Percentiles rank a stretch among this genome's conserved stretches.
Evolutionary conservation across 2,329 filamentous ascomycete genomes (phyloP).

Genomic region (Pestalotiopsis sp.): DNA sequence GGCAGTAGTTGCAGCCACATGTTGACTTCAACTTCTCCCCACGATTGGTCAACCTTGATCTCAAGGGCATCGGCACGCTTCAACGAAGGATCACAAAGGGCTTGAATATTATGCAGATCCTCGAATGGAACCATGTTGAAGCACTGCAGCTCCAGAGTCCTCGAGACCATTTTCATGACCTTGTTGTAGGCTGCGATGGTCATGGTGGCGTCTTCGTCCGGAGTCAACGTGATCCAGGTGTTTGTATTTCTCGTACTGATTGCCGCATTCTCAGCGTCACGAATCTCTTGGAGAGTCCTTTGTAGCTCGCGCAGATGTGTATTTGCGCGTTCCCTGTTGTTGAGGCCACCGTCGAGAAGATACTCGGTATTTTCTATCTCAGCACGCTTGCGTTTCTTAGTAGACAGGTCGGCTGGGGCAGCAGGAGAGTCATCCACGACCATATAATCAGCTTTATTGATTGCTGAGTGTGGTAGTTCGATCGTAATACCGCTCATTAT

Average conservation of each 20-base stretch:
- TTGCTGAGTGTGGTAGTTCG: conserved; percentile 45
- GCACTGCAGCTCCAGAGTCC: conserved; percentile 69
- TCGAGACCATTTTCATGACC: conserved; percentile 73
- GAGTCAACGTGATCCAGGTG: conserved; percentile 54
- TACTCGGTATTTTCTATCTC: conserved; percentile 56
- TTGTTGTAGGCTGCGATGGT: conserved; percentile 69
- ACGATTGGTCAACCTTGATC: conserved; percentile 69
- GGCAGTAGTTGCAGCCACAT: conserved; percentile 72
- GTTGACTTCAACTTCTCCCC: conserved; percentile 68
- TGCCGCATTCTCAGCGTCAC: conserved; percentile 74
- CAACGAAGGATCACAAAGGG: conserved; percentile 76
- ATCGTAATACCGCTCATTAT: conserved; percentile 42
- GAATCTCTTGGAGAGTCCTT: conserved; percentile 70
- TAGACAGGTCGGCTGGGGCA: conserved; percentile 49
- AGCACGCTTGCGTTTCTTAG: conserved; percentile 56
- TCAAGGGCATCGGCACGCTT: conserved; percentile 68
- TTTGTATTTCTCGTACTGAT: conserved; percentile 57
- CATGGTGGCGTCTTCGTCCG: conserved; percentile 67
- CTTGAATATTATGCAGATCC: conserved; percentile 73
- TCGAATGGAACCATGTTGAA: conserved; percentile 76
- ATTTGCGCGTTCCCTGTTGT: conserved; percentile 82
- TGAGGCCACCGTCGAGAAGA: conserved; percentile 64
- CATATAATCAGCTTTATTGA: conserved; percentile 57
- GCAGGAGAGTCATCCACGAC: conserved; percentile 50
- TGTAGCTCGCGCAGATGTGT: conserved; percentile 72